phyloP scores from a whole-genome alignment of 2,329 filamentous ascomycete species.

The Fusarium sp. region DNA sequence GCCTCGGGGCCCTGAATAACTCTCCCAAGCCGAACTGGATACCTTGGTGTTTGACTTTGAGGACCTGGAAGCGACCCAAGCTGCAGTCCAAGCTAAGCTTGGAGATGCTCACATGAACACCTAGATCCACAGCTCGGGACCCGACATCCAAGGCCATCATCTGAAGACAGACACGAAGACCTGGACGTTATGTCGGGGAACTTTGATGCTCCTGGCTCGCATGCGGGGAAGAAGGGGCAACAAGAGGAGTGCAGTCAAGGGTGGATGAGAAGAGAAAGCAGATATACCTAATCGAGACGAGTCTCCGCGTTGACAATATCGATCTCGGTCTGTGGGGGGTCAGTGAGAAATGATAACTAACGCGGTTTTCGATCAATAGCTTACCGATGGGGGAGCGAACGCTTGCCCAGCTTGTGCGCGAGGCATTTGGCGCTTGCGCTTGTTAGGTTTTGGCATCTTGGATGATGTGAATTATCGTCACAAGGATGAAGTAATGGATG shows the following conservation, averaged over 20 bases:
- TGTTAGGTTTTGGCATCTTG: too few relatives aligned
- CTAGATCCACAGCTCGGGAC: neutral
- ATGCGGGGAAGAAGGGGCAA: constrained; percentile 22
- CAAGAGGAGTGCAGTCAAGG: constrained; percentile 19
- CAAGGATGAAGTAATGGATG: too few relatives aligned
- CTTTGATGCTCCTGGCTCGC: constrained; percentile 18
- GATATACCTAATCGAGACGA: constrained; percentile 25
- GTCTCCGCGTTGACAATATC: neutral
- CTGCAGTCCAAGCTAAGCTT: constrained; percentile 22
- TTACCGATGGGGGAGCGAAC: too few relatives aligned
- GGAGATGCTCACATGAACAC: constrained; percentile 12
- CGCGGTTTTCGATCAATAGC: too few relatives aligned
- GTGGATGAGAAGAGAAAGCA: constrained; percentile 34
- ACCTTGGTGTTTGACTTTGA: constrained; percentile 2
- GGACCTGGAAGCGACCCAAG: constrained; percentile 7
- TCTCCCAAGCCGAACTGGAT: constrained; percentile 1
- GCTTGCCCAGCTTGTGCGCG: too few relatives aligned
- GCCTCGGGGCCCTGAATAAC: too few relatives aligned
- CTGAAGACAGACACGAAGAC: neutral
- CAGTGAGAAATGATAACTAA: too few relatives aligned
- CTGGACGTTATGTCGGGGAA: neutral
- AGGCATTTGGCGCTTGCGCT: too few relatives aligned
- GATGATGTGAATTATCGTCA: too few relatives aligned
- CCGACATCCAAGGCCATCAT: neutral
- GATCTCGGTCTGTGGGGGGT: neutral